These are phyloP conservation scores for Citrus sp. DNA, from an alignment of 345 rosid genomes.

Conservation along the genomic window DNA sequence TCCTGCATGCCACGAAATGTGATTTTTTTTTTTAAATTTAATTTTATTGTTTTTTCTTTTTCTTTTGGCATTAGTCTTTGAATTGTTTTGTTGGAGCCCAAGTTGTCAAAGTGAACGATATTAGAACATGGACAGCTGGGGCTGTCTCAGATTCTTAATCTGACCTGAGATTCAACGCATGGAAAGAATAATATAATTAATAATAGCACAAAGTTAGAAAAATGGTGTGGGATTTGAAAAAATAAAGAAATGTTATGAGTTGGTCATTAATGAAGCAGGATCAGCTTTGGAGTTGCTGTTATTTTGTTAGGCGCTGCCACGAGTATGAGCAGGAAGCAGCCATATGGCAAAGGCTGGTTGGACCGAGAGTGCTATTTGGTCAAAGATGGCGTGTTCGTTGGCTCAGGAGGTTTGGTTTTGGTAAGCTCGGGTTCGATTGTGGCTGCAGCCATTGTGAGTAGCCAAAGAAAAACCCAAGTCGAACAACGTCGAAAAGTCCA, in stretches of 20 bases:
- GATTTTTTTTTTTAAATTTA: too few species aligned
- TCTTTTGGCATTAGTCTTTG: background rate
- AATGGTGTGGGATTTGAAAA: background rate
- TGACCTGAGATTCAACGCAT: constrained; percentile 11
- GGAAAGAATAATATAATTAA: background rate
- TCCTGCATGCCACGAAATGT: too few species aligned
- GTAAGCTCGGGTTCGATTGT: constrained; percentile 35
- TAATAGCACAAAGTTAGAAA: background rate
- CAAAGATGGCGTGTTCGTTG: constrained; percentile 51
- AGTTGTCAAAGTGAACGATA: background rate
- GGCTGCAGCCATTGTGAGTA: constrained; percentile 28
- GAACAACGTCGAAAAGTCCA: constrained; percentile 31
- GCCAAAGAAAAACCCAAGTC: background rate
- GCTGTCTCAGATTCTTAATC: background rate
- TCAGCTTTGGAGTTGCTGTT: constrained; percentile 49
- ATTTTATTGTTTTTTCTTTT: background rate
- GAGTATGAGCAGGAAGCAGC: constrained; percentile 71
- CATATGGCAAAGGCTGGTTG: constrained; percentile 72
- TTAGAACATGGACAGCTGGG: constrained; percentile 23
- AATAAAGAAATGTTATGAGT: background rate
- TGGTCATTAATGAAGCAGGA: constrained; percentile 34
- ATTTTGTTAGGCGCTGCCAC: constrained; percentile 49
- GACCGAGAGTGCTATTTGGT: constrained; percentile 67
- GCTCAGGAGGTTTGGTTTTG: constrained; percentile 44
- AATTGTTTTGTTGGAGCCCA: background rate